A percentile compares a stretch with the other conserved stretches of the same genome.
These are phyloP conservation scores for Circinella minor DNA, from an alignment of 371 early-diverging fungal species.

Conservation along the genomic window DNA sequence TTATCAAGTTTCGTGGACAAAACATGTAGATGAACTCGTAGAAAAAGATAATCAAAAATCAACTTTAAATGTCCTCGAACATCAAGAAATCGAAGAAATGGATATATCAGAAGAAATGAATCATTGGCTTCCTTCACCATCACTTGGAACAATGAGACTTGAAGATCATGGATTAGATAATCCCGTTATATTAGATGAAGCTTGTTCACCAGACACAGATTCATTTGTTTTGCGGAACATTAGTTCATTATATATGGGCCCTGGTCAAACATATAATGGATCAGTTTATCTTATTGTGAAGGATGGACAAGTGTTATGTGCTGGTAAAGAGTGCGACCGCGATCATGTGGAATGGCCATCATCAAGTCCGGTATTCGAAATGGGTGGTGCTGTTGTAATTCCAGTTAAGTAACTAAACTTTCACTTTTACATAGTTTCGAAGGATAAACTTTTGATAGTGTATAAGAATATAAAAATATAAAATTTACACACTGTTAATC, in stretches of 20 bases:
- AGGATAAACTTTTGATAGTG: too few species aligned
- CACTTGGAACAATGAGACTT: constrained; percentile 35
- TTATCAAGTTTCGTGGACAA: constrained; percentile 44
- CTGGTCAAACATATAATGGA: constrained; percentile 11
- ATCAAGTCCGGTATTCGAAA: constrained; percentile 47
- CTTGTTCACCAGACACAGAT: constrained; percentile 27
- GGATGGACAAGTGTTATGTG: constrained; percentile 55
- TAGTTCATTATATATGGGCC: constrained; percentile 44
- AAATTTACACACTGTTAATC: not conserved
- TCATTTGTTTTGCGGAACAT: constrained; percentile 58
- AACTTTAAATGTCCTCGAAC: not conserved
- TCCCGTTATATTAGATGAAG: constrained; percentile 30
- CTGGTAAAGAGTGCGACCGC: constrained; percentile 52
- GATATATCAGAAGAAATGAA: constrained; percentile 1
- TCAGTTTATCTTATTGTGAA: constrained; percentile 37
- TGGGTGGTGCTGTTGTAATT: constrained; percentile 47
- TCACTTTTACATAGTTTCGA: not conserved
- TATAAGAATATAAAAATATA: too few species aligned
- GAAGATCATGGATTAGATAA: constrained; percentile 48
- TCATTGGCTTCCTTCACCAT: constrained; percentile 33
- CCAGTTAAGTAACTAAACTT: constrained; percentile 32
- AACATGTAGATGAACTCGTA: constrained; percentile 21
- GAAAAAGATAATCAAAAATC: constrained; percentile 8
- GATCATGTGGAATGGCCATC: constrained; percentile 46
- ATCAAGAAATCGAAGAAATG: not conserved